phyloP scores from a whole-genome alignment of 1,139 yeast species.

The Debaryomyces psychrophilus region DNA sequence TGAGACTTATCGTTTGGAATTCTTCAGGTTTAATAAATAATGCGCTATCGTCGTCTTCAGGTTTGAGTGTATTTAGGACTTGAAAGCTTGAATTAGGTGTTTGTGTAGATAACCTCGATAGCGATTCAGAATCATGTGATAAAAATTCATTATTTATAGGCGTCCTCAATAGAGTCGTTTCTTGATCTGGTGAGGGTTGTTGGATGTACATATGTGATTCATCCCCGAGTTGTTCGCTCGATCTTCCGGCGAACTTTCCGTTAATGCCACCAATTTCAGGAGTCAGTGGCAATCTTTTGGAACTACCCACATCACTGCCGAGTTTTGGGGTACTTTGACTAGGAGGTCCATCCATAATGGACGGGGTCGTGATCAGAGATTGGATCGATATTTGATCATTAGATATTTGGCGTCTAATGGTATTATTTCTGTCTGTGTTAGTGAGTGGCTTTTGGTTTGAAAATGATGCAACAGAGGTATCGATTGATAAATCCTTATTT shows the following conservation, averaged over 20 bases:
- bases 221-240: not conserved
- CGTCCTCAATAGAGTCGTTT: slow-evolving; percentile 7
- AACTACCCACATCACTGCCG: slow-evolving; percentile 10
- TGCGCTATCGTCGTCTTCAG: slow-evolving; percentile 31
- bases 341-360: slow-evolving; percentile 4
- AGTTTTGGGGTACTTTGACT: slow-evolving; percentile 20
- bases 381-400: slow-evolving; percentile 8
- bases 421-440: not conserved
- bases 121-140: slow-evolving; percentile 10
- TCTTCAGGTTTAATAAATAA: slow-evolving; percentile 70
- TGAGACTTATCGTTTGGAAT: slow-evolving; percentile 61
- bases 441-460: not conserved
- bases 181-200: slow-evolving; percentile 2
- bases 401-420: slow-evolving; percentile 2
- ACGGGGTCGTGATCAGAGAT: slow-evolving; percentile 2
- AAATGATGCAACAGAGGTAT: slow-evolving; percentile 3
- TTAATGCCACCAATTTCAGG: not conserved
- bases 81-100: slow-evolving; percentile 23
- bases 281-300: not conserved
- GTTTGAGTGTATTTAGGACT: slow-evolving; percentile 29
- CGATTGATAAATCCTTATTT: slow-evolving; percentile 6
- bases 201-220: not conserved
- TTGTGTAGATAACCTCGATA: slow-evolving; percentile 11
- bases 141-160: slow-evolving; percentile 8
- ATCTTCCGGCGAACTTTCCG: not conserved